phyloP scores from a whole-genome alignment of 352 stramenopile genomes.

The Peronospora farinosa region DNA sequence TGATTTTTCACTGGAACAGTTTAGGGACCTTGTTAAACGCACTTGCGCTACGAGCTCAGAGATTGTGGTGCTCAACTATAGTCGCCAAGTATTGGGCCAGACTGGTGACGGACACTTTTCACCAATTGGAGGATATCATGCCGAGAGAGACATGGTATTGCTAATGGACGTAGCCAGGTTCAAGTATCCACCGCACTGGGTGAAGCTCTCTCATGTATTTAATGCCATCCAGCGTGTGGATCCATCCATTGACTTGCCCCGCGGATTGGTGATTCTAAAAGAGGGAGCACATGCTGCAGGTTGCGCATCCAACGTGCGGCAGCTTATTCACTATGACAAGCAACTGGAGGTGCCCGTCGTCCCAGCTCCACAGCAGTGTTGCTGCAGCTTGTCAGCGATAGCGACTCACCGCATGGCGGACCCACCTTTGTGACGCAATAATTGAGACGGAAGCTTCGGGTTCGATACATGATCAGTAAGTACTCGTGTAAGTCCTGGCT shows the following conservation, averaged over 20 bases:
- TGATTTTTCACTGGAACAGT: slow-evolving; percentile 45
- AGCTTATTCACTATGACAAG: slow-evolving; percentile 38
- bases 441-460: slow-evolving; percentile 8
- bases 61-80: slow-evolving; percentile 92
- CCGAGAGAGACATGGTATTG: slow-evolving; percentile 87
- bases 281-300: slow-evolving; percentile 40
- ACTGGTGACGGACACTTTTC: slow-evolving; percentile 96
- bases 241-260: slow-evolving; percentile 38
- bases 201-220: slow-evolving; percentile 47
- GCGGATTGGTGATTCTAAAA: slow-evolving; percentile 18
- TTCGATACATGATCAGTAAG: background rate
- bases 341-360: slow-evolving; percentile 8
- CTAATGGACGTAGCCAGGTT: slow-evolving; percentile 95
- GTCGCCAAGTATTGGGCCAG: slow-evolving; percentile 86
- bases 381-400: slow-evolving; percentile 24
- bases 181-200: slow-evolving; percentile 92
- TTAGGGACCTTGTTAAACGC: slow-evolving; percentile 59
- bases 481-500: background rate
- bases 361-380: slow-evolving; percentile 25
- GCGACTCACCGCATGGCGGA: slow-evolving; percentile 25
- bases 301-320: slow-evolving; percentile 39
- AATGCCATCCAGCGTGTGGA: slow-evolving; percentile 51
- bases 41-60: slow-evolving; percentile 63
- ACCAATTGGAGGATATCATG: slow-evolving; percentile 92
- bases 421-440: slow-evolving; percentile 7